A percentile compares a stretch with the other conserved stretches of the same genome.
Evolutionary conservation across 2,329 filamentous ascomycete species (phyloP).

Genomic region (Cadophora sp.): DNA sequence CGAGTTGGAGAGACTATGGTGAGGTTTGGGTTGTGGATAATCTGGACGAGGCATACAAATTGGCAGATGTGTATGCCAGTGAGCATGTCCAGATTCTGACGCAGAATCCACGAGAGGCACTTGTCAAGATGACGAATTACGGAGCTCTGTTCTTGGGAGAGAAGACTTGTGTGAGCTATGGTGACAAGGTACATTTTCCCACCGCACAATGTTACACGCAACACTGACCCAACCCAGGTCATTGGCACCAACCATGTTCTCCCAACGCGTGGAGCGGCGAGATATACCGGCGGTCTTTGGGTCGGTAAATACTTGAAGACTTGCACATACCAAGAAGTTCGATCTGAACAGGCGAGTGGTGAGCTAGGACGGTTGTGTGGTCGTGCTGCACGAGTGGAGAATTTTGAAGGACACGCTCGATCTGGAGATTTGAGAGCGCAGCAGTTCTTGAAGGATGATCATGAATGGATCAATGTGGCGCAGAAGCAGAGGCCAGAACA

Average conservation of each 20-base stretch:
- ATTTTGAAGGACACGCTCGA: conserved; percentile 51
- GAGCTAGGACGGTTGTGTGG: conserved; percentile 36
- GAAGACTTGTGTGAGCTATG: conserved; percentile 59
- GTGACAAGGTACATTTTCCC: conserved; percentile 52
- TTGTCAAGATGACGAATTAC: conserved; percentile 58
- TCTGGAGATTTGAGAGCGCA: conserved; percentile 56
- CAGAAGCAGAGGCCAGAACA: not conserved
- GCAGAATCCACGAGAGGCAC: conserved; percentile 51
- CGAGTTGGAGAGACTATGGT: conserved; percentile 53
- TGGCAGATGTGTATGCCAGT: conserved; percentile 52
- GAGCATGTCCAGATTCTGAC: conserved; percentile 58
- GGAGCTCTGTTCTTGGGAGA: conserved; percentile 58
- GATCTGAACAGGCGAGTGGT: conserved; percentile 50
- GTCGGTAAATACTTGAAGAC: conserved; percentile 61
- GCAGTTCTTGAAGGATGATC: conserved; percentile 50
- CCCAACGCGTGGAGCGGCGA: conserved; percentile 54
- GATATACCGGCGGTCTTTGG: conserved; percentile 60
- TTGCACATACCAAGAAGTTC: conserved; percentile 60
- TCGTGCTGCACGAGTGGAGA: conserved; percentile 56
- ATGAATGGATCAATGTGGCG: conserved; percentile 49
- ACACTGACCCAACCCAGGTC: conserved; percentile 44
- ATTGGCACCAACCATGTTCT: conserved; percentile 63
- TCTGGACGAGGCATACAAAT: conserved; percentile 50
- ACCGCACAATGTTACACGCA: not conserved
- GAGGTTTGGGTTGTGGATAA: conserved; percentile 53